Evolutionary conservation across 768 basidiomycete genomes (phyloP), one percentile per base, ranked within the genome.

Genomic region (Lactarius sanguifluus): DNA sequence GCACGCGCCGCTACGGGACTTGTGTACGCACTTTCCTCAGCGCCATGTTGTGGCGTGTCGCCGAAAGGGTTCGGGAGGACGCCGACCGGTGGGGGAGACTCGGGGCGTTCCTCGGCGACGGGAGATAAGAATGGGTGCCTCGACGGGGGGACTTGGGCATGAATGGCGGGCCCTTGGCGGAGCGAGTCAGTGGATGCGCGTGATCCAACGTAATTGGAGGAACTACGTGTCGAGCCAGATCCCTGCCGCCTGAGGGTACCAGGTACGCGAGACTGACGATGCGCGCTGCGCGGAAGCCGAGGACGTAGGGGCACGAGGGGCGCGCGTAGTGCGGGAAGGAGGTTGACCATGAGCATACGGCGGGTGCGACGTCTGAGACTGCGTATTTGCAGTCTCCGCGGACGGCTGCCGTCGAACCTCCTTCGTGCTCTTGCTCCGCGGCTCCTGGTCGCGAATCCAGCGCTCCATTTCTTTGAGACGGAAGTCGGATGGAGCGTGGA

Each of bases 391-490:
- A 18, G 74, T 71, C 10, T 75, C 76, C 20, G 76, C 75, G 40
- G 79, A 79, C 68, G 79, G 80, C 59, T 83, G 81, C 62, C 66
- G 67, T 56, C 61, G 58, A 25, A 56, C 62, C 38, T 67, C 67
- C 57, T 58, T 64, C 20, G 64, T 56, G 30, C 55, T 62, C 52
- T 70, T 72, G 64, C 64, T 55, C 23, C 62, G 64, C 25, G 59
- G 47, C n/a, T 68, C 72, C 62, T 87, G 84, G 36, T 82, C 79
- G 64, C 83, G 80, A 71, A 89, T 84, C 90, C 90, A 91, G 65
- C 84, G 85, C 72, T 91, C 89, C 85, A 91, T 89, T 75, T 89
- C 89, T 76, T 89, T 89, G 43, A 90, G 76, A 23, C 88, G 82
- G 72, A 91, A 91, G 73, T 91, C 89, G 40, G 82, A 73, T 3